These are phyloP conservation scores for Hygrophila difformis DNA, from an alignment of 257 asterid species.

Conservation along the genomic window DNA sequence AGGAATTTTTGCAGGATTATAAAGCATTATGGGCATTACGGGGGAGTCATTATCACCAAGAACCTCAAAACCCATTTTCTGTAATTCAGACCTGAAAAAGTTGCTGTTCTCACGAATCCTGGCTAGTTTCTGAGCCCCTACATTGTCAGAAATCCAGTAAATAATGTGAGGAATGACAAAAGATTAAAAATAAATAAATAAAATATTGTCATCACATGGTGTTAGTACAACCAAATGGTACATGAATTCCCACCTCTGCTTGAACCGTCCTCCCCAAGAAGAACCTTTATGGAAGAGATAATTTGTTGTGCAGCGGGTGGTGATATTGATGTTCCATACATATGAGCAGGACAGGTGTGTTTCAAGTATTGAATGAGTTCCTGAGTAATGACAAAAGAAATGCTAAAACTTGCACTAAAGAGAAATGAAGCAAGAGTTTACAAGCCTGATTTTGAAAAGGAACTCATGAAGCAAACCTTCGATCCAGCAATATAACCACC, in stretches of 20 bases:
- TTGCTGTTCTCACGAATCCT: slow-evolving; percentile 64
- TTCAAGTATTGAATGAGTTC: slow-evolving; percentile 61
- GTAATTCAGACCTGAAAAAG: slow-evolving; percentile 60
- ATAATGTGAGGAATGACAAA: neutral
- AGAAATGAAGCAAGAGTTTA: no score
- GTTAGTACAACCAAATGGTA: slow-evolving; percentile 1
- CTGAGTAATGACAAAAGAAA: no score
- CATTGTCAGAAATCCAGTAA: slow-evolving; percentile 11
- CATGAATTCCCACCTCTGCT: slow-evolving; percentile 41
- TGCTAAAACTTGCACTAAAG: no score
- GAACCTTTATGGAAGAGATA: slow-evolving; percentile 55
- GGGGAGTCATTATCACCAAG: slow-evolving; percentile 81
- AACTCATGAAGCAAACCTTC: no score
- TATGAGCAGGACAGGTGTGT: slow-evolving; percentile 66
- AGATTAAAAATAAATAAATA: neutral
- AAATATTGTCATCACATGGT: no score
- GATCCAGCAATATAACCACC: slow-evolving; percentile 99
- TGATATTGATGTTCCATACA: slow-evolving; percentile 67
- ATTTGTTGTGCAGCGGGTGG: slow-evolving; percentile 78
- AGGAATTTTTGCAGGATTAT: slow-evolving; percentile 82
- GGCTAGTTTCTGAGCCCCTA: slow-evolving; percentile 71
- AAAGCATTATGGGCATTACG: slow-evolving; percentile 86
- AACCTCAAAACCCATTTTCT: slow-evolving; percentile 79
- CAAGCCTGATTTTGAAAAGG: no score
- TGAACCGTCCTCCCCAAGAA: slow-evolving; percentile 79